Conservation (phyloP, 768 basidiomycete species). For the Auriscalpium microsporum region DNA sequence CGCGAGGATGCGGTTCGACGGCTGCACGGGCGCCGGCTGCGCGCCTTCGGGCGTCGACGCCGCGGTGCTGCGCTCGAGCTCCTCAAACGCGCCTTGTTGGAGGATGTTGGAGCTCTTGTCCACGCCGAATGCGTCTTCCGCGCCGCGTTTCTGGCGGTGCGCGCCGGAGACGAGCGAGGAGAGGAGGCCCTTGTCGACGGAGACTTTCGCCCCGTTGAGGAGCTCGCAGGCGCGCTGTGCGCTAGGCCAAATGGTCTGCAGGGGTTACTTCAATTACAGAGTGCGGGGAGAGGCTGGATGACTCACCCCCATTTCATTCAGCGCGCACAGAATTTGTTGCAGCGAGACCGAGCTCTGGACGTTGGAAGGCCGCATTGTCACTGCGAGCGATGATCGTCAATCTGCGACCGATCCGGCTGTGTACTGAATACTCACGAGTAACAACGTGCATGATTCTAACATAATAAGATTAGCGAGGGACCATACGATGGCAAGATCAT, state of each 20-base stretch:
- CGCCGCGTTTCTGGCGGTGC: constrained; percentile 8
- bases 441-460: constrained; percentile 72
- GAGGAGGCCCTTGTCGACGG: constrained; percentile 11
- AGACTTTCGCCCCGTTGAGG: constrained; percentile 12
- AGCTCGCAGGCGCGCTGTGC: constrained; percentile 14
- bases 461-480: constrained; percentile 7
- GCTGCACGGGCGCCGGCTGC: not conserved
- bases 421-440: constrained; percentile 40
- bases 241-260: constrained; percentile 42
- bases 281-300: constrained; percentile 47
- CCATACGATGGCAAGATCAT: not conserved
- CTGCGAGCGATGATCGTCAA: constrained; percentile 26
- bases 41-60: not conserved
- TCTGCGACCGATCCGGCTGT: constrained; percentile 12
- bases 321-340: constrained; percentile 51
- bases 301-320: constrained; percentile 62
- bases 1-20: constrained; percentile 10
- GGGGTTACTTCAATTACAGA: constrained; percentile 47
- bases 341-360: constrained; percentile 61
- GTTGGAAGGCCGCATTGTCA: constrained; percentile 63
- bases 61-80: not conserved
- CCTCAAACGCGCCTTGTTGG: not conserved
- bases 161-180: not conserved
- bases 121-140: constrained; percentile 14
- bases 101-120: not conserved